Evolutionary conservation across 805 yeast genomes (phyloP).

Genomic region (Candida germanica): DNA sequence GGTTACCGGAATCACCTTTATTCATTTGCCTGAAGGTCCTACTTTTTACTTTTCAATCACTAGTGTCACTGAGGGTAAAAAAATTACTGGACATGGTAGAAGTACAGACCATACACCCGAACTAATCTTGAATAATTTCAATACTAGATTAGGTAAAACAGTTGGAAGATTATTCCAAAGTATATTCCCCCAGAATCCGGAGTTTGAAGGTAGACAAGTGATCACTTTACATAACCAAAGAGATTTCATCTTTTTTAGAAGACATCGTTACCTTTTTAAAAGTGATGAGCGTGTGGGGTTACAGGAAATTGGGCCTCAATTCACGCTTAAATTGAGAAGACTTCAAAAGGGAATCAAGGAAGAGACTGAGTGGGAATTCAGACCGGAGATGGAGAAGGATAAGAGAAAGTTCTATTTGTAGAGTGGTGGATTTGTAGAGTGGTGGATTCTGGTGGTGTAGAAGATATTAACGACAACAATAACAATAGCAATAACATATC

Average conservation of each 20-base stretch:
- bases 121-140: conserved; percentile 84
- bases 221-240: conserved; percentile 94
- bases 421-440: no score
- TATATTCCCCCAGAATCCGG: conserved; percentile 89
- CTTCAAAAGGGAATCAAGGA: conserved; percentile 89
- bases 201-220: conserved; percentile 92
- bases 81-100: conserved; percentile 83
- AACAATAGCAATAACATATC: no score
- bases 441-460: no score
- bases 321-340: conserved; percentile 83
- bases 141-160: conserved; percentile 88
- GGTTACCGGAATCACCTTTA: conserved; percentile 88
- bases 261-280: conserved; percentile 87
- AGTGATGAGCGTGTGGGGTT: conserved; percentile 91
- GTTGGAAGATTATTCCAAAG: conserved; percentile 91
- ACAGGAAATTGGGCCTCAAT: conserved; percentile 96
- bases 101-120: conserved; percentile 93
- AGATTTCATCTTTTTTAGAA: conserved; percentile 90
- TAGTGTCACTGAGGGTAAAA: conserved; percentile 70
- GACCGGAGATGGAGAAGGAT: conserved; percentile 94
- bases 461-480: no score
- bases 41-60: conserved; percentile 86
- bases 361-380: conserved; percentile 95
- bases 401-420: conserved; percentile 86
- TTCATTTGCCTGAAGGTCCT: conserved; percentile 94